Evolutionary conservation across 1,284 basidiomycete species (phyloP).

Genomic region (Volvariella volvacea): DNA sequence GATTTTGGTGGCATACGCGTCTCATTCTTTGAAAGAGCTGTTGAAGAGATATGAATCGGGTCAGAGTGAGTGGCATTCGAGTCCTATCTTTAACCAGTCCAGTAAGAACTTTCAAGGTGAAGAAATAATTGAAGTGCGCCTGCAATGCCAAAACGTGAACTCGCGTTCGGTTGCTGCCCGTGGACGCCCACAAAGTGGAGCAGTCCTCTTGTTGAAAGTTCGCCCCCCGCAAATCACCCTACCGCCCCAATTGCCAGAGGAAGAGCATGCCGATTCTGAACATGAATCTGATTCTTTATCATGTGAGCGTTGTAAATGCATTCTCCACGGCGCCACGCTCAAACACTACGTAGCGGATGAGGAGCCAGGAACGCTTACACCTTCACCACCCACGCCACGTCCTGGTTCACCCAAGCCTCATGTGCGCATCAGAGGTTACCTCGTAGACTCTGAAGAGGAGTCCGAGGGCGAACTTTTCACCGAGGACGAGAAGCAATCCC

Average conservation of each 20-base stretch:
- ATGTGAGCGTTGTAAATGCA: not conserved
- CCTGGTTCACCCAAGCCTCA: not conserved
- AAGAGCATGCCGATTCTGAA: not conserved
- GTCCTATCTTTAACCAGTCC: not conserved
- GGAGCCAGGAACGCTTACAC: no score
- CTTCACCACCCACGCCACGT: not conserved
- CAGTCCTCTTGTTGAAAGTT: conserved; percentile 21
- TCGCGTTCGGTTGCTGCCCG: conserved; percentile 17
- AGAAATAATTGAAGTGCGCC: conserved; percentile 32
- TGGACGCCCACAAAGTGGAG: conserved; percentile 29
- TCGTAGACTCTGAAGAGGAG: not conserved
- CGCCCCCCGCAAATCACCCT: conserved; percentile 11
- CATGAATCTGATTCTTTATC: not conserved
- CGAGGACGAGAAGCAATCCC: conserved; percentile 1
- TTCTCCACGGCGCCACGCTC: not conserved
- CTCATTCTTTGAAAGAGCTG: conserved; percentile 44
- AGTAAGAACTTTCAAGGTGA: not conserved
- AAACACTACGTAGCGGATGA: no score
- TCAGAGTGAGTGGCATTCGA: conserved; percentile 27
- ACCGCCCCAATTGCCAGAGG: not conserved
- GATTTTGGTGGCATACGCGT: conserved; percentile 42
- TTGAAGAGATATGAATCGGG: conserved; percentile 38
- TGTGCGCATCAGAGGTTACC: not conserved
- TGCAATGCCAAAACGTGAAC: conserved; percentile 25
- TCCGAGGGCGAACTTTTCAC: not conserved